Evolutionary conservation across 2,329 filamentous ascomycete species (phyloP).

Genomic region (Colletotrichum euphorbiae): DNA sequence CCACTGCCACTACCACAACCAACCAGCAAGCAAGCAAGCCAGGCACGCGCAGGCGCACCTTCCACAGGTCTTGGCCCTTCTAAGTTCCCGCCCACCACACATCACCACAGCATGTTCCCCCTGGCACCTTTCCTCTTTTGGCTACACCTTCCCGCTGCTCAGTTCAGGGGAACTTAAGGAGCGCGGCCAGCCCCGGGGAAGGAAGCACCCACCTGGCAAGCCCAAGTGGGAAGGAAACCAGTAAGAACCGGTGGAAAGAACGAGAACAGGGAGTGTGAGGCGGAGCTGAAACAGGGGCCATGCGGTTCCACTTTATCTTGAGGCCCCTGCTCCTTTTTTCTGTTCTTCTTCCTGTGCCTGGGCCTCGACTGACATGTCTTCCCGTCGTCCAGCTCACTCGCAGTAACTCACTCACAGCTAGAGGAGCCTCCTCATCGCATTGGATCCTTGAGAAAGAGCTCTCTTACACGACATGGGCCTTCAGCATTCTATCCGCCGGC

Average conservation of each 20-base stretch:
- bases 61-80: neutral
- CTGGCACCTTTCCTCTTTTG: constrained; percentile 23
- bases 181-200: constrained; percentile 35
- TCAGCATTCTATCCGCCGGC: neutral
- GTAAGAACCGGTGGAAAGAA: constrained; percentile 22
- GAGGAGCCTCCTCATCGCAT: no score
- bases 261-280: constrained; percentile 22
- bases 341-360: neutral
- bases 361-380: neutral
- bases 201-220: constrained; percentile 8
- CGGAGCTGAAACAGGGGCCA: constrained; percentile 38
- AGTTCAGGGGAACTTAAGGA: constrained; percentile 7
- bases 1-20: constrained; percentile 8
- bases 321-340: neutral
- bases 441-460: no score
- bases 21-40: neutral
- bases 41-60: neutral
- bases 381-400: neutral
- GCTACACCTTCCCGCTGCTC: constrained; percentile 29
- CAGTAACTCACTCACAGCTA: neutral
- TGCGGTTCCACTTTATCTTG: constrained; percentile 19
- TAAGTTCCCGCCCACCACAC: neutral
- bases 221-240: constrained; percentile 17
- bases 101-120: constrained; percentile 23
- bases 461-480: neutral